Percentiles rank a stretch among this genome's conserved stretches.
phyloP scores from a whole-genome alignment of 352 stramenopile species.

The Globisporangium radiosum region DNA sequence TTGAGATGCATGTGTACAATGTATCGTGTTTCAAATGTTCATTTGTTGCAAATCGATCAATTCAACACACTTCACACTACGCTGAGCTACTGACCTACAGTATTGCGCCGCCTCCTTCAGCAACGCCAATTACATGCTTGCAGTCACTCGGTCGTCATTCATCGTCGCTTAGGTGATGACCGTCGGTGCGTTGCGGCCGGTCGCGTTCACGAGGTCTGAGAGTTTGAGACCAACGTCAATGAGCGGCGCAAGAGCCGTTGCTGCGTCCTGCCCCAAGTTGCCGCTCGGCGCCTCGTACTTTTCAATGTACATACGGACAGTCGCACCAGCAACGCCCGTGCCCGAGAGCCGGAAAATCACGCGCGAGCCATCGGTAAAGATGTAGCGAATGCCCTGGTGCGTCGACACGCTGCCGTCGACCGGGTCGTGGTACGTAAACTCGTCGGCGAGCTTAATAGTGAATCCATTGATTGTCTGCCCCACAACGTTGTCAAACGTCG shows the following conservation, averaged over 20 bases:
- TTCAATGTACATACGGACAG: conserved; percentile 99
- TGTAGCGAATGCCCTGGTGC: conserved; percentile 96
- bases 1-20: too few species aligned
- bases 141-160: too few species aligned
- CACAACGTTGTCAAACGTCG: conserved; percentile 56
- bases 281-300: conserved; percentile 93
- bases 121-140: too few species aligned
- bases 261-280: conserved; percentile 76
- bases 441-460: conserved; percentile 87
- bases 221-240: conserved; percentile 91
- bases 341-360: conserved; percentile 98
- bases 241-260: conserved; percentile 80
- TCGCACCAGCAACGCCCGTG: conserved; percentile 95
- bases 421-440: conserved; percentile 98
- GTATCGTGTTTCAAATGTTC: too few species aligned
- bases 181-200: conserved; percentile 90
- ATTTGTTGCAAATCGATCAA: too few species aligned
- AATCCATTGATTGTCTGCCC: conserved; percentile 74
- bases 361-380: conserved; percentile 93
- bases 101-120: too few species aligned
- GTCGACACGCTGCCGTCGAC: conserved; percentile 94
- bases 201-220: conserved; percentile 90
- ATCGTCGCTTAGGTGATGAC: conserved; percentile 93
- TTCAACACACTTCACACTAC: too few species aligned
- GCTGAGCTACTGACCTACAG: too few species aligned